Evolutionary conservation across 1,284 basidiomycete species (phyloP), one percentile per base, ranked within the genome.

Genomic region (Omphalotus olearius): DNA sequence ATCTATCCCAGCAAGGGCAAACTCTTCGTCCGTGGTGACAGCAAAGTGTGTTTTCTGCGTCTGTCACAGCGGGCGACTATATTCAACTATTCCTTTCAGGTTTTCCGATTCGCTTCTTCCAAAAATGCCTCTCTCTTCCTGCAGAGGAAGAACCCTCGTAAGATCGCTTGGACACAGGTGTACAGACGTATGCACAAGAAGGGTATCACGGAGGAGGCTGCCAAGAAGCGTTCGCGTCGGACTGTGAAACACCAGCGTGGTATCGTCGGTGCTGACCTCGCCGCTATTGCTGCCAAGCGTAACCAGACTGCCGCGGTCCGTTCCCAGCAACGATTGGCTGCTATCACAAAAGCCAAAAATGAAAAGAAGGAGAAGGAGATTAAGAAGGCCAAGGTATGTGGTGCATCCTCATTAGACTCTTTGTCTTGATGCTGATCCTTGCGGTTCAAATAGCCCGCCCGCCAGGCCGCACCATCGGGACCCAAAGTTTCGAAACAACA

Each of bases 101-200:
- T 93, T 68, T 96, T 96, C 88, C 91, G 93, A 69, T 95, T 95
- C 73, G 76, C 85, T 63, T 80, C 72, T 67, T 88, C 90, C 60
- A 97, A 97, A 85, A 89, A 84, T 69, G 83, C 95, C 64, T 98
- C 95, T 57, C 89, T 99, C 62, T 99, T 99, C 89, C 80, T 93
- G 57, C 97, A 99, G 76, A 92, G 96, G 79, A 99, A 99, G 82
- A 99, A 99, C 83, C 96, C 97, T 52, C 92, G 96, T 71, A 98
- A 99, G 87, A 94, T 99, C 74, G 91, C 96, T 60, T 99, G 96
- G 97, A 99, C 96, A 55, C 79, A 85, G 67, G 87, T 94, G 56
- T 99, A 92, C 86, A 91, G 96, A 64, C 89, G 93, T 65, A 94
- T 98, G 88, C 97, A 99, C 86, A 98, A 97, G 87, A 99, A 99